Evolutionary conservation across 208 protist genomes (phyloP).

Genomic region (Balamuthia mandrillaris): DNA sequence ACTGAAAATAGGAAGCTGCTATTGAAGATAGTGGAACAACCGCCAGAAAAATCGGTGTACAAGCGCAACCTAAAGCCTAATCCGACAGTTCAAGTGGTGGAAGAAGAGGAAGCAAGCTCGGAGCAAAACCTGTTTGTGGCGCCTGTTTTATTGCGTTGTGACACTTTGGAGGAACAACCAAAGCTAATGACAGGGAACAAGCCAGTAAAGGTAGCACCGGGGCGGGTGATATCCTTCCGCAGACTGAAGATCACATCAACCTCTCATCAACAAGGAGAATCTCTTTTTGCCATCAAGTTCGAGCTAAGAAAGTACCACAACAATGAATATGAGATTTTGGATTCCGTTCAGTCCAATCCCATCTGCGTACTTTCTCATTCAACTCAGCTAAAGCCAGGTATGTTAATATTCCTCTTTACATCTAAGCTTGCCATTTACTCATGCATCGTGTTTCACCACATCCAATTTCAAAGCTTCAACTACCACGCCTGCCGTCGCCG

Average conservation of each 20-base stretch:
- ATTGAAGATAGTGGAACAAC: constrained; percentile 57
- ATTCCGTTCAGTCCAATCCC: constrained; percentile 42
- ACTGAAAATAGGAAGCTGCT: not conserved
- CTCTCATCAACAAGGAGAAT: constrained; percentile 58
- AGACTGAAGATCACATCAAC: constrained; percentile 55
- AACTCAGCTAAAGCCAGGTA: constrained; percentile 35
- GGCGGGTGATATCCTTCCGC: constrained; percentile 48
- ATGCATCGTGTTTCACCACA: too few species aligned
- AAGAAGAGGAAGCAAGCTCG: constrained; percentile 30
- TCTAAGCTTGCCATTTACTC: not conserved
- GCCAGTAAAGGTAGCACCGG: not conserved
- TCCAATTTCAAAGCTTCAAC: not conserved
- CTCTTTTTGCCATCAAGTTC: constrained; percentile 59
- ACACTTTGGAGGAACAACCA: constrained; percentile 49
- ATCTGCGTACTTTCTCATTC: constrained; percentile 54
- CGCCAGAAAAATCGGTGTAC: constrained; percentile 61
- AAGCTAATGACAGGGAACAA: constrained; percentile 50
- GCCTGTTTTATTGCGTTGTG: constrained; percentile 32
- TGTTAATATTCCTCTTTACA: not conserved
- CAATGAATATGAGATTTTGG: constrained; percentile 47
- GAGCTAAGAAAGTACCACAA: constrained; percentile 43
- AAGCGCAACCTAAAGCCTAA: constrained; percentile 61
- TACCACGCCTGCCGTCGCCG: not conserved
- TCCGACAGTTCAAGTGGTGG: constrained; percentile 47
- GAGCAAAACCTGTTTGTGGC: constrained; percentile 25